Percentiles rank a stretch among this genome's conserved stretches.
phyloP scores from a whole-genome alignment of 2,329 filamentous ascomycete genomes.

The Monosporascus ibericus region DNA sequence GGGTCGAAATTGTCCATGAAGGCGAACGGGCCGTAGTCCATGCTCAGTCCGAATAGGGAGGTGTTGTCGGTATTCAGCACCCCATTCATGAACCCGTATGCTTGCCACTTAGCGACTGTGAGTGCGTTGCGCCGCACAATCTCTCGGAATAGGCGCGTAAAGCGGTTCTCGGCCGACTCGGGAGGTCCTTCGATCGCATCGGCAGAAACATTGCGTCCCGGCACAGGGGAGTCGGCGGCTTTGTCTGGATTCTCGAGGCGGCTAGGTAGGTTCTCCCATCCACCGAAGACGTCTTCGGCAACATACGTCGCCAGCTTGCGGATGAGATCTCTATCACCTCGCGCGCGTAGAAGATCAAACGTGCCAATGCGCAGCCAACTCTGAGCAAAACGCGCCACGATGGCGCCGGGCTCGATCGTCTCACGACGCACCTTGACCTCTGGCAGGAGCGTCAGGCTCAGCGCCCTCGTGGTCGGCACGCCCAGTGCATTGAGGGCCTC shows the following conservation, averaged over 20 bases:
- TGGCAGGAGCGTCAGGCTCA: conserved; percentile 74
- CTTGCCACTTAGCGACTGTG: conserved; percentile 91
- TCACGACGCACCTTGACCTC: conserved; percentile 71
- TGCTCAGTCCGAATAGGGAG: conserved; percentile 77
- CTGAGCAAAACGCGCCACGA: conserved; percentile 86
- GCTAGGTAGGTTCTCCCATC: conserved; percentile 78
- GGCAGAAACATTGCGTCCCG: conserved; percentile 46
- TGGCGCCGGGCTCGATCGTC: conserved; percentile 79
- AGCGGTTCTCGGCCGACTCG: conserved; percentile 74
- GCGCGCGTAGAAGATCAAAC: conserved; percentile 82
- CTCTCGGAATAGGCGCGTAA: conserved; percentile 79
- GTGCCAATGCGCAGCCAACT: conserved; percentile 91
- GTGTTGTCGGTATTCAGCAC: conserved; percentile 98
- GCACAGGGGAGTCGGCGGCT: conserved; percentile 37
- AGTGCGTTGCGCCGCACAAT: conserved; percentile 78
- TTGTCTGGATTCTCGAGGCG: conserved; percentile 46
- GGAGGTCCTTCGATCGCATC: conserved; percentile 60
- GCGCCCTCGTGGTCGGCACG: conserved; percentile 80
- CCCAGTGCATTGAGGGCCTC: conserved; percentile 80
- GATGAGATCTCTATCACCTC: conserved; percentile 71
- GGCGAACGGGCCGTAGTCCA: conserved; percentile 95
- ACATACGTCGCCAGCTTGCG: conserved; percentile 74
- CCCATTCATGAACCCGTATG: conserved; percentile 98
- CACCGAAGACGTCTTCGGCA: conserved; percentile 79
- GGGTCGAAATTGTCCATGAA: conserved; percentile 98